Conservation (phyloP, 78 protist genomes). For the Blattamonas nauphoetae region DNA sequence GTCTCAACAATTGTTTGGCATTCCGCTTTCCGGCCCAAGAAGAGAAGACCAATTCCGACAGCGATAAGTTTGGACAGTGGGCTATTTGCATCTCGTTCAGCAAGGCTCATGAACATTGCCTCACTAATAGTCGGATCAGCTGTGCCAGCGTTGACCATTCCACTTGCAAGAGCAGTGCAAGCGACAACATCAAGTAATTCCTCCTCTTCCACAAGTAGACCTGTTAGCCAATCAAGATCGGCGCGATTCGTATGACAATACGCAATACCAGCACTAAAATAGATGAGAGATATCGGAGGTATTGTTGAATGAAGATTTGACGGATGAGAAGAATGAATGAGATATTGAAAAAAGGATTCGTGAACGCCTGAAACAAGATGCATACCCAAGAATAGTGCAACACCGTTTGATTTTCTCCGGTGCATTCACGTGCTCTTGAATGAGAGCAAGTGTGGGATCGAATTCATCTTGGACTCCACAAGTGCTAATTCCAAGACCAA, state of each 20-base stretch:
- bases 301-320: neutral
- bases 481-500: constrained; percentile 76
- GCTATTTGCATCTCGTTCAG: too few species aligned
- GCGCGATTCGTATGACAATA: constrained; percentile 26
- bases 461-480: constrained; percentile 61
- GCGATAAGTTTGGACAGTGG: too few species aligned
- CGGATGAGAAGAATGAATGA: neutral
- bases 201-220: constrained; percentile 39
- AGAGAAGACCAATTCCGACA: constrained; percentile 70
- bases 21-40: constrained; percentile 56
- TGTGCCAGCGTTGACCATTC: constrained; percentile 76
- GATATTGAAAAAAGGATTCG: neutral
- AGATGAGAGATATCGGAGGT: neutral
- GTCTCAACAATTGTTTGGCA: constrained; percentile 67
- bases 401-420: neutral
- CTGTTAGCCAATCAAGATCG: constrained; percentile 24
- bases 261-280: constrained; percentile 44
- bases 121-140: too few species aligned
- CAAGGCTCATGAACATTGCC: too few species aligned
- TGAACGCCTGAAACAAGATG: neutral
- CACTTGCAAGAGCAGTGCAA: constrained; percentile 69
- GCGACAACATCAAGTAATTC: constrained; percentile 59
- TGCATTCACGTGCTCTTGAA: constrained; percentile 37
- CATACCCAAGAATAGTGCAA: neutral
- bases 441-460: constrained; percentile 78